A percentile compares a stretch with the other conserved stretches of the same genome.
Evolutionary conservation across 441 rosid species (phyloP).

Genomic region (Jatropha podagrica): DNA sequence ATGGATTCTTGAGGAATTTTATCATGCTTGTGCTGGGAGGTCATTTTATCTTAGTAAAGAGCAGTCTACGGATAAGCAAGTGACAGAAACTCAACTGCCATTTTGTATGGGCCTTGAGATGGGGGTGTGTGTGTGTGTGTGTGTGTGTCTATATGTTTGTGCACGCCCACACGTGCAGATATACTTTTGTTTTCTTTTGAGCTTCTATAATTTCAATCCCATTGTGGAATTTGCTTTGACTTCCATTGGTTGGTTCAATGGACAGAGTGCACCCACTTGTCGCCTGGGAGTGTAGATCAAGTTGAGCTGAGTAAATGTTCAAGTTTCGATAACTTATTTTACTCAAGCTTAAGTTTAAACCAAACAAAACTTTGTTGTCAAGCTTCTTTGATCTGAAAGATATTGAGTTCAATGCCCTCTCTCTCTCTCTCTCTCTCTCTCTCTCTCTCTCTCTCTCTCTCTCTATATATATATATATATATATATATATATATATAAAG

Average conservation of each 20-base stretch:
- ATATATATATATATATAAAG: too few species aligned
- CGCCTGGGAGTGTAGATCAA: not conserved
- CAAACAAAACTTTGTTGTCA: not conserved
- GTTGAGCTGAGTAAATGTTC: not conserved
- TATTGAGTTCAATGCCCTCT: not conserved
- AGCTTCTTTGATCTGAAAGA: not conserved
- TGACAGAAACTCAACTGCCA: slow-evolving; percentile 44
- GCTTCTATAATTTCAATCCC: not conserved
- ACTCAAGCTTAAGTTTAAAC: not conserved
- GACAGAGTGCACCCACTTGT: not conserved
- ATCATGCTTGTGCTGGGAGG: slow-evolving; percentile 67
- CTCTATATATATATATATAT: not conserved
- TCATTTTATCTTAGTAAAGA: slow-evolving; percentile 45
- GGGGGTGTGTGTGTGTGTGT: not conserved
- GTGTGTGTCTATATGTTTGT: too few species aligned
- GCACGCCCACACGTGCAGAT: too few species aligned
- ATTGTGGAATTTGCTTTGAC: not conserved
- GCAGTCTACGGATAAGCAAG: slow-evolving; percentile 39
- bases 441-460: too few species aligned
- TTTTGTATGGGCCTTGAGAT: slow-evolving; percentile 70
- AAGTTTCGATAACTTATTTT: not conserved
- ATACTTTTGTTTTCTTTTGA: not conserved
- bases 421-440: not conserved
- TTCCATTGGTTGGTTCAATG: not conserved
- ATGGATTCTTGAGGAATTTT: slow-evolving; percentile 42